Evolutionary conservation across 495 filamentous ascomycete genomes (phyloP).

Genomic region (Delitschia confertaspora): DNA sequence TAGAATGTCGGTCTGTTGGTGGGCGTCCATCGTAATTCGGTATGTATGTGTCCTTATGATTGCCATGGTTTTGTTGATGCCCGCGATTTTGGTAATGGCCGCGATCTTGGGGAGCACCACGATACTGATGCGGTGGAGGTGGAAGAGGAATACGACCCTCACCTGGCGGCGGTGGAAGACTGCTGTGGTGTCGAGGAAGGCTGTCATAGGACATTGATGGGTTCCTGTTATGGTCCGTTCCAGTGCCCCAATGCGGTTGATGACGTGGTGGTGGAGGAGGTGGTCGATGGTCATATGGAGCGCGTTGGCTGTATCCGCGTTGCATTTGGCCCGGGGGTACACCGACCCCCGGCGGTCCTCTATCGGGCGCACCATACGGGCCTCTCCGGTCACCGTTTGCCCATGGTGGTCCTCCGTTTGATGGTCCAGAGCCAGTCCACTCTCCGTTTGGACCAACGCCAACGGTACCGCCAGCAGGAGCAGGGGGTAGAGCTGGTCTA

Average conservation of each 20-base stretch:
- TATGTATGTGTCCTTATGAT: slow-evolving; percentile 30
- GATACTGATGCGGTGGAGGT: slow-evolving; percentile 22
- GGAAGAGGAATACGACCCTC: slow-evolving; percentile 26
- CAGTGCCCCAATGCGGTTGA: slow-evolving; percentile 19
- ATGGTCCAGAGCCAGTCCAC: slow-evolving; percentile 39
- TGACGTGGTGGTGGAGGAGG: slow-evolving; percentile 25
- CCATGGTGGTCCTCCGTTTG: slow-evolving; percentile 12
- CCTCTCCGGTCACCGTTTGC: slow-evolving; percentile 21
- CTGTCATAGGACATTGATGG: neutral
- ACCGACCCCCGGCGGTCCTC: slow-evolving; percentile 21
- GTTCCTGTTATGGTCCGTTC: neutral
- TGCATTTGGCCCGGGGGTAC: slow-evolving; percentile 10
- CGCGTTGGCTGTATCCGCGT: slow-evolving; percentile 20
- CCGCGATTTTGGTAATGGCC: no score
- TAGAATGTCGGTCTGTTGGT: slow-evolving; percentile 14
- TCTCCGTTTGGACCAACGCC: slow-evolving; percentile 64
- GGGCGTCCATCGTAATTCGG: slow-evolving; percentile 26
- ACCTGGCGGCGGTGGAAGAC: slow-evolving; percentile 21
- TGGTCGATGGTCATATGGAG: slow-evolving; percentile 29
- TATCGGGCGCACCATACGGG: slow-evolving; percentile 14
- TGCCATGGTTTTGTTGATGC: neutral
- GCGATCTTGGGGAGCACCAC: slow-evolving; percentile 6
- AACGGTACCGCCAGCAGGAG: slow-evolving; percentile 79
- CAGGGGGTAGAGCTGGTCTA: slow-evolving; percentile 70
- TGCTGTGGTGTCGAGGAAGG: slow-evolving; percentile 8